Conservation (phyloP, 129 eudicot genomes). For the Scalesia atractyloides region DNA sequence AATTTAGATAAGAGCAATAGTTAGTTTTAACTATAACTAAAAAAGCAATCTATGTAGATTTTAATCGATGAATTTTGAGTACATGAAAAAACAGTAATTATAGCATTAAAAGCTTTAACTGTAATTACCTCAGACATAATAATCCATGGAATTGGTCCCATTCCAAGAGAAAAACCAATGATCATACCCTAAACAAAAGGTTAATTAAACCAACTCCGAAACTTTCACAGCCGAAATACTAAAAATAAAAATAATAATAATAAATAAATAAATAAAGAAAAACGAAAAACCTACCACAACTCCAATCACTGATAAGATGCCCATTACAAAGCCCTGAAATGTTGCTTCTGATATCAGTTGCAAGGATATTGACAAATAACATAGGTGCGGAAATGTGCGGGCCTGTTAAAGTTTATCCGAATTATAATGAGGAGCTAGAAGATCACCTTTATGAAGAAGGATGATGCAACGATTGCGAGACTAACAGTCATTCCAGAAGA, state of each 20-base stretch:
- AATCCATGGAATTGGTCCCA: constrained; percentile 96
- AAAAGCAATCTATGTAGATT: too few species aligned
- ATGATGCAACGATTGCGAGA: constrained; percentile 66
- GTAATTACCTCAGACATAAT: constrained; percentile 88
- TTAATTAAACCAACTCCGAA: constrained; percentile 18
- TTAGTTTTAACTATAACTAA: too few species aligned
- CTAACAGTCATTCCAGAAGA: constrained; percentile 77
- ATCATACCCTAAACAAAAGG: constrained; percentile 62
- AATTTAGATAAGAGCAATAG: too few species aligned
- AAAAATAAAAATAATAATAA: too few species aligned
- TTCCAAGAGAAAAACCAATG: constrained; percentile 78
- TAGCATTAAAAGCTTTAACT: background rate
- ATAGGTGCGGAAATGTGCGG: background rate
- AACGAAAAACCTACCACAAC: constrained; percentile 69
- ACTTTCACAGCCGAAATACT: background rate
- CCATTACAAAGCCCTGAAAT: constrained; percentile 59
- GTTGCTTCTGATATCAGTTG: constrained; percentile 19
- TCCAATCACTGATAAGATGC: constrained; percentile 71
- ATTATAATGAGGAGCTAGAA: background rate
- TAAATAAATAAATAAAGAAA: too few species aligned
- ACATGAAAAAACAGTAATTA: background rate
- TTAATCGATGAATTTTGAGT: too few species aligned
- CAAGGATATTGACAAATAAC: background rate
- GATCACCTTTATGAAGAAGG: constrained; percentile 79
- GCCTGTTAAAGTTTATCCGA: background rate